Base-by-base conservation (phyloP, 2,329 filamentous ascomycete genomes). In the Pseudocercospora crystallina region DNA sequence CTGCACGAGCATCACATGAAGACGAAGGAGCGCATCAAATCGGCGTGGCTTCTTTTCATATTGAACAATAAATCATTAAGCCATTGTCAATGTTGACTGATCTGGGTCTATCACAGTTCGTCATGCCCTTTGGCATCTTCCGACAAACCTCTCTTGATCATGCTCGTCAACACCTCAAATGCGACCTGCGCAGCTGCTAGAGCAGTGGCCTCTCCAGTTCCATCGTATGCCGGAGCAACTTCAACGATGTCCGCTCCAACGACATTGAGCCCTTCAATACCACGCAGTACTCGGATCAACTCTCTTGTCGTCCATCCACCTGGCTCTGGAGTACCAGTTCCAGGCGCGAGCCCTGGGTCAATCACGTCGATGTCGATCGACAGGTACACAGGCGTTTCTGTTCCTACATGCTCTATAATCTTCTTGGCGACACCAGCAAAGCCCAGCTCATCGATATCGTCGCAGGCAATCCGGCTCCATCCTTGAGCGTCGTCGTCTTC, bases 221-320 rank as follows among this genome's bases (percentile, higher is more conserved):
- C 85, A 75, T 96, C 89, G 66, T 95, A 96, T 10, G 87, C 87
- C 0, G 90, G 90, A 37, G 86, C 83, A 8, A 95, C 89, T 76
- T 96, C 91, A 5, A 96, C 91, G 38, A 96, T 82, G 71, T 96
- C 91, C 0, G 90, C 91, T 1, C 90, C 91, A 3, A 96, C 3
- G 12, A 96, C 73, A 65, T 96, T 95, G 67, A 96, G 69, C 0
- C 77, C 81, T 73, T 96, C 90, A 36, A 96, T 80, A 0, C 89
- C 90, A 30, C 90, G 77, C 66, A 96, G 71, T 51, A 96, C 89
- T 10, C 87, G 78, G 57, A 95, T 92, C 61, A 96, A 76, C 75
- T 96, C 91, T 44, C 90, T 78, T 14, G 87, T 95, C 5, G 89
- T 94, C 90, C 90, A 96, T 33, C 90, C 90, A 50, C 91, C 90